Evolutionary conservation across 164 flowering plant species (phyloP).

Genomic region (Stephania cephalantha): DNA sequence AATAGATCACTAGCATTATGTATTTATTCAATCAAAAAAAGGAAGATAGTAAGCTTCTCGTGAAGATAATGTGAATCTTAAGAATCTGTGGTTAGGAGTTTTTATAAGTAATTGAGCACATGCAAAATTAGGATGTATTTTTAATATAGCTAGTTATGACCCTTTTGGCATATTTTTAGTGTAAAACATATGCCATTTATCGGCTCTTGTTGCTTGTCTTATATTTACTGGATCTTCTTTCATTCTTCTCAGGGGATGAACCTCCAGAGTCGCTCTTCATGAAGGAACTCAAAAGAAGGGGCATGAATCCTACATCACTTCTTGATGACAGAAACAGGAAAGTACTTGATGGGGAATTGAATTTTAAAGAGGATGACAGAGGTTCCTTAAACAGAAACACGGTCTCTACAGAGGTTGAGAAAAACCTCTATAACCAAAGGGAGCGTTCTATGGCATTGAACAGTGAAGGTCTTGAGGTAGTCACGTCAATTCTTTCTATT

Average conservation of each 20-base stretch:
- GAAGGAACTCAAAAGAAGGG: slow-evolving; percentile 84
- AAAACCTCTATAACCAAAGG: slow-evolving; percentile 57
- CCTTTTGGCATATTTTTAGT: not conserved
- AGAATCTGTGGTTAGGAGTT: too few species aligned
- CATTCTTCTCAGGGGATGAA: slow-evolving; percentile 63
- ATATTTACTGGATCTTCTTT: not conserved
- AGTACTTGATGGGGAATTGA: slow-evolving; percentile 31
- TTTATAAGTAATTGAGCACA: not conserved
- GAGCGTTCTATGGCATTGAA: slow-evolving; percentile 78
- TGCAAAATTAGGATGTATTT: not conserved
- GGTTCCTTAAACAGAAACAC: slow-evolving; percentile 44
- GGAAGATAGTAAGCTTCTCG: too few species aligned
- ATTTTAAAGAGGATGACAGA: slow-evolving; percentile 39
- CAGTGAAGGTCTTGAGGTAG: slow-evolving; percentile 97
- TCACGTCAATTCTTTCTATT: not conserved
- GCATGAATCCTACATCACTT: slow-evolving; percentile 81
- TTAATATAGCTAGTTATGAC: not conserved
- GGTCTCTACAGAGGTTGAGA: slow-evolving; percentile 48
- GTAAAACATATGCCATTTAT: not conserved
- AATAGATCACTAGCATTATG: too few species aligned
- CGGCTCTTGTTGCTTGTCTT: not conserved
- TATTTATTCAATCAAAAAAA: too few species aligned
- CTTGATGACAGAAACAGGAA: slow-evolving; percentile 60
- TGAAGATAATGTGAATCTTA: too few species aligned
- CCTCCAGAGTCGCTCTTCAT: slow-evolving; percentile 93